A percentile compares a stretch with the other conserved stretches of the same genome.
These are phyloP conservation scores for Aureobasidium sp. DNA, from an alignment of 2,329 filamentous ascomycete genomes.

Conservation along the genomic window DNA sequence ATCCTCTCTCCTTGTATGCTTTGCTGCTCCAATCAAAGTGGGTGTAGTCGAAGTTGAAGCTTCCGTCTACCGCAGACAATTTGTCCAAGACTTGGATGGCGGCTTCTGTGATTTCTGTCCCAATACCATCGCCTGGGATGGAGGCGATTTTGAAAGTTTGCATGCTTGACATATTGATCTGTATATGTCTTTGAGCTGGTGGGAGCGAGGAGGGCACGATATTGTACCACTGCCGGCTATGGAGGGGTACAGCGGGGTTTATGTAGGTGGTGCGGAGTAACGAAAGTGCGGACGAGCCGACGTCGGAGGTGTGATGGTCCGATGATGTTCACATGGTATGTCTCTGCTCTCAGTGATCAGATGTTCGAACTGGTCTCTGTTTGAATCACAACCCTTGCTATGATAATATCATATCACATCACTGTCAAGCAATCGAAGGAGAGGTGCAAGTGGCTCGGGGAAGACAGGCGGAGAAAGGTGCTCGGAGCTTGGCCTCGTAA, in stretches of 20 bases:
- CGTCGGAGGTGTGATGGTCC: neutral
- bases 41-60: constrained; percentile 43
- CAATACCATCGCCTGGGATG: constrained; percentile 57
- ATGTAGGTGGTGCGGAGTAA: neutral
- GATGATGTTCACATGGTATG: neutral
- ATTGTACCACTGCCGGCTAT: neutral
- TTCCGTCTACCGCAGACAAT: constrained; percentile 34
- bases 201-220: neutral
- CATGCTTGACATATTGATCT: neutral
- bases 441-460: neutral
- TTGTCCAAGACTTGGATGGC: constrained; percentile 41
- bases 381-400: no score
- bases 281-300: neutral
- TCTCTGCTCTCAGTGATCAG: neutral
- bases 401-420: neutral
- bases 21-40: constrained; percentile 43
- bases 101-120: constrained; percentile 52
- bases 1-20: constrained; percentile 42
- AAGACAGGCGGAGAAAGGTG: neutral
- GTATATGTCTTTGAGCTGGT: neutral
- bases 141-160: constrained; percentile 45
- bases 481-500: neutral
- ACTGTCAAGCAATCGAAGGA: neutral
- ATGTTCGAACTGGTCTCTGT: neutral
- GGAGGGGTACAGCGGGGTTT: constrained; percentile 6